Evolutionary conservation across 257 asterid genomes (phyloP).

Genomic region (Forsythia viridissima): DNA sequence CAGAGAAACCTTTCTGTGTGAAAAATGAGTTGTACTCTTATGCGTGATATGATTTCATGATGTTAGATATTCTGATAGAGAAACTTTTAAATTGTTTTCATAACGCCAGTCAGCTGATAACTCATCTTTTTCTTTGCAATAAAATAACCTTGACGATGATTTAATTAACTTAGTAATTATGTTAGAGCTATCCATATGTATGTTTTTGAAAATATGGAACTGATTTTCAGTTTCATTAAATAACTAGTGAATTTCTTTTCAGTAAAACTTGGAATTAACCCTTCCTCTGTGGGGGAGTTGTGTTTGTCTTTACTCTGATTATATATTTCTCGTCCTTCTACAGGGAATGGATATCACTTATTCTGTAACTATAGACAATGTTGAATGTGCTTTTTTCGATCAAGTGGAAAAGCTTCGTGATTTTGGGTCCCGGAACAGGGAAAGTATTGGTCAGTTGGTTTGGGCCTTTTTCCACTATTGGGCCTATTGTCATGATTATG

Average conservation of each 20-base stretch:
- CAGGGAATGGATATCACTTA: conserved; percentile 78
- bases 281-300: not conserved
- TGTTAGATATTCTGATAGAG: not conserved
- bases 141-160: not conserved
- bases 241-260: conserved; percentile 5
- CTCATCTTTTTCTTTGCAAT: not conserved
- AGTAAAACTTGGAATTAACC: not conserved
- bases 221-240: not conserved
- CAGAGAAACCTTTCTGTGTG: not conserved
- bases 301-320: not conserved
- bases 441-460: conserved; percentile 61
- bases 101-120: not conserved
- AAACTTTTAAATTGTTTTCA: not conserved
- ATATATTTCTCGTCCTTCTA: conserved; percentile 12
- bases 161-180: not conserved
- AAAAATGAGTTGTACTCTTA: not conserved
- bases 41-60: not conserved
- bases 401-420: conserved; percentile 68
- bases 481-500: conserved; percentile 92
- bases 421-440: conserved; percentile 67
- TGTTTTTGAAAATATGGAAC: conserved; percentile 4
- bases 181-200: not conserved
- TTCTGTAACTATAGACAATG: conserved; percentile 52
- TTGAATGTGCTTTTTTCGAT: conserved; percentile 81
- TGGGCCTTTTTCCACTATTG: conserved; percentile 92